Conservation (phyloP, 2,329 filamentous ascomycete species). For the Botryotinia globosa region DNA sequence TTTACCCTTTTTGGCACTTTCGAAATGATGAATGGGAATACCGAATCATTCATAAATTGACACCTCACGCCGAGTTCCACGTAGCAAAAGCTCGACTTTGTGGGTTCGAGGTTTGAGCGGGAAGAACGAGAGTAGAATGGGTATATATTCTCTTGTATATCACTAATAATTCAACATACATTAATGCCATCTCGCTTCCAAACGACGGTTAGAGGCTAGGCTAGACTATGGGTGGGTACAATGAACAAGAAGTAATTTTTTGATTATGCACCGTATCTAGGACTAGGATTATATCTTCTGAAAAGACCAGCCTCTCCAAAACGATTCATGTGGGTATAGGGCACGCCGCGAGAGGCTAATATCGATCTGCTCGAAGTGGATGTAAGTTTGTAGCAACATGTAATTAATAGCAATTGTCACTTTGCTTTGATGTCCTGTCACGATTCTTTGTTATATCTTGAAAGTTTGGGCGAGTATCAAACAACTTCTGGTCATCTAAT, state of each 20-base stretch:
- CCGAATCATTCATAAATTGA: background rate
- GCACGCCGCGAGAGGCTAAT: background rate
- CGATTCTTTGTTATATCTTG: background rate
- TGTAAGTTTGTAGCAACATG: background rate
- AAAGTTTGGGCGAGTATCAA: background rate
- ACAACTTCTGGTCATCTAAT: background rate
- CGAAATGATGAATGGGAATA: background rate
- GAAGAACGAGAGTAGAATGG: background rate
- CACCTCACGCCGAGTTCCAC: background rate
- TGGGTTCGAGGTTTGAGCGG: background rate
- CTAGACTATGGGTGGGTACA: background rate
- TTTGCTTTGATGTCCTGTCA: background rate
- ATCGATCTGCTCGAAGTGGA: background rate
- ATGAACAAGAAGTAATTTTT: background rate
- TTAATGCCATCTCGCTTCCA: background rate
- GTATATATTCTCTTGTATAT: background rate
- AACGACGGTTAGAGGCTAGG: background rate
- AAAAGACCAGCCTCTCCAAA: background rate
- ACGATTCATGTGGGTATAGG: background rate
- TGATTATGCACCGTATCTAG: background rate
- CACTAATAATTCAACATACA: background rate
- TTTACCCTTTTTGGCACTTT: background rate
- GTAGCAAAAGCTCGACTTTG: background rate
- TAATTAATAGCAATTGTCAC: background rate
- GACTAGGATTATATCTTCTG: background rate